Base-by-base conservation (phyloP, 805 yeast genomes). In the Nakazawaea ambrosiae region DNA sequence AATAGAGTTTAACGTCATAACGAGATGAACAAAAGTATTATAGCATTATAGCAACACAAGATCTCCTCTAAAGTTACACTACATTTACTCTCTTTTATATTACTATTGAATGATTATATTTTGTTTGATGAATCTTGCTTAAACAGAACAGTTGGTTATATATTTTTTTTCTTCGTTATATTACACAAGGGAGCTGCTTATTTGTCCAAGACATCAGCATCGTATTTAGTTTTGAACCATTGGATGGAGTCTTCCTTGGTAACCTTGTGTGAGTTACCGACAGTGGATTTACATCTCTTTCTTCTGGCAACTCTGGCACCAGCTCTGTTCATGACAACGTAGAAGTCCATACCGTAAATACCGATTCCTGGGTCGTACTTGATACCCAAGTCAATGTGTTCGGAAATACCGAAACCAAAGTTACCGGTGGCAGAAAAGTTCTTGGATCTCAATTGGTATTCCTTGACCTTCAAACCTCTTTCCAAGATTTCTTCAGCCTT, bases 281-380 rank as follows among this genome's bases (percentile, higher is more conserved):
- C 75, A 58, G 70, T 73, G 61, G 87, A 75, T 66, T 79, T 75
- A 66, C 84, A 75, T 78, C 95, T 86, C 95, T 92, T 92, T 83
- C 92, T 84, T 81, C 97, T 90, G 63, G 97, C 79, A 60, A 92
- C 85, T 78, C 98, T 86, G 78, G 79, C 82, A 76, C 98, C 98
- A 66, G 96, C 92, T 78, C 98, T 90, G 70, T 96, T 97, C 77
- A 92, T 75, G 65, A 90, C 96, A 66, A 92, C 88, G 89, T 89
- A 92, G 87, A 92, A 92, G 75, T 92, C 98, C 94, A 84, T 92
- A 82, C 98, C 98, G 92, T 90, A 92, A 69, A 92, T 92, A 70
- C 97, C 97, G 64, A 92, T 92, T 65, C 85, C 79, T 73, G 98
- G 98, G 73, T 92, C 98, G 78, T 92, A 92, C 80, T 92, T 92